Evolutionary conservation across 306 rosid species (phyloP).

Genomic region (Elaeagnus macrophylla): DNA sequence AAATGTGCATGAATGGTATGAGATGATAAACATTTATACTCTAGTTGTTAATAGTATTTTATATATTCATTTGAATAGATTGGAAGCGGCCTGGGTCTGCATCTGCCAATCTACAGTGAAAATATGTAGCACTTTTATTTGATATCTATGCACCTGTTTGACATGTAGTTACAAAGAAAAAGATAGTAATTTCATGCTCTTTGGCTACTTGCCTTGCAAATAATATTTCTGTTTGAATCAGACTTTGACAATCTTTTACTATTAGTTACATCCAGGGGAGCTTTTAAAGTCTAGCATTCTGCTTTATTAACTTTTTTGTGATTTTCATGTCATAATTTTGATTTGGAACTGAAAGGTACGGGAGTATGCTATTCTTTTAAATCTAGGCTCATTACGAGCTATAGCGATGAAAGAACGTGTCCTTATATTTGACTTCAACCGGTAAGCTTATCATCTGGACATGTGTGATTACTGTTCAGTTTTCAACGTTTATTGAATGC

Average conservation of each 20-base stretch:
- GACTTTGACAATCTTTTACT: not conserved
- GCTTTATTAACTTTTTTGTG: constrained; percentile 2
- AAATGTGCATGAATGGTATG: too few species aligned
- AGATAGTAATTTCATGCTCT: too few species aligned
- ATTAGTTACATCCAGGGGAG: not conserved
- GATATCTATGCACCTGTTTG: not conserved
- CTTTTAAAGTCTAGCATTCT: not conserved
- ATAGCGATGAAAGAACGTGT: constrained; percentile 89
- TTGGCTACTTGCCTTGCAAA: not conserved
- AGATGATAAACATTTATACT: too few species aligned
- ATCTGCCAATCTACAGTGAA: not conserved
- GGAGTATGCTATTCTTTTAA: constrained; percentile 81
- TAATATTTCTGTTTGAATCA: not conserved
- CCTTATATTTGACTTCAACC: constrained; percentile 70
- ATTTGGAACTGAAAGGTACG: constrained; percentile 62
- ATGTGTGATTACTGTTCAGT: not conserved
- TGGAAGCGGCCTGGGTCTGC: not conserved
- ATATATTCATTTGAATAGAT: too few species aligned
- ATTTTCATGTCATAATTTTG: not conserved
- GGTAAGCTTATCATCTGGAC: constrained; percentile 42
- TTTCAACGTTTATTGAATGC: constrained; percentile 3
- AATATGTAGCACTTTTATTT: not conserved
- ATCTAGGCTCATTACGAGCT: constrained; percentile 88
- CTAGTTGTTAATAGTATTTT: too few species aligned
- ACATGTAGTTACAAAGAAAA: not conserved